Conservation (phyloP, 768 basidiomycete species). For the Leccinum ochraceum region DNA sequence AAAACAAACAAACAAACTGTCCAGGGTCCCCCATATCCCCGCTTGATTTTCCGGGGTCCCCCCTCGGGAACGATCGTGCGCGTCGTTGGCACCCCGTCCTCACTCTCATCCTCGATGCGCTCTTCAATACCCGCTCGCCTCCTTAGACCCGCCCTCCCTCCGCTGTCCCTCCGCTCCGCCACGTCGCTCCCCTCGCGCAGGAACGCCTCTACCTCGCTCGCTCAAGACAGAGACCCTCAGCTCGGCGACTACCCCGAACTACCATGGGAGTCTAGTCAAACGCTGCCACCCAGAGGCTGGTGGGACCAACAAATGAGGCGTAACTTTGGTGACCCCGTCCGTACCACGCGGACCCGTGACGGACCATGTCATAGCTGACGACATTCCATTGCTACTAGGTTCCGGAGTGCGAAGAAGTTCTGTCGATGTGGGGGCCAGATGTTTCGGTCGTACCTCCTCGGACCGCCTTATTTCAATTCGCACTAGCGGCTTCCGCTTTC, state of each 20-base stretch:
- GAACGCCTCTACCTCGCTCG: slow-evolving; percentile 18
- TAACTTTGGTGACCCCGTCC: slow-evolving; percentile 79
- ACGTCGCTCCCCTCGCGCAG: slow-evolving; percentile 5
- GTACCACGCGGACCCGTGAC: slow-evolving; percentile 21
- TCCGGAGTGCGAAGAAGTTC: slow-evolving; percentile 77
- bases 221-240: slow-evolving; percentile 59
- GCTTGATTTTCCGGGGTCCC: slow-evolving; percentile 23
- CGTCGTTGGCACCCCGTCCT: slow-evolving; percentile 6
- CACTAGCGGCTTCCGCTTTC: slow-evolving; percentile 61
- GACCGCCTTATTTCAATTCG: slow-evolving; percentile 65
- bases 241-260: slow-evolving; percentile 73
- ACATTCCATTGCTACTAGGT: slow-evolving; percentile 50
- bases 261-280: slow-evolving; percentile 65
- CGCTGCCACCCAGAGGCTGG: slow-evolving; percentile 68
- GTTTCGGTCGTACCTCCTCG: slow-evolving; percentile 59
- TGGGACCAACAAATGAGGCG: slow-evolving; percentile 74
- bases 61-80: slow-evolving; percentile 1
- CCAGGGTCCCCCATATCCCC: slow-evolving; percentile 20
- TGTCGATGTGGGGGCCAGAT: slow-evolving; percentile 90
- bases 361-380: slow-evolving; percentile 16
- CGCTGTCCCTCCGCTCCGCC: background rate
- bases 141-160: slow-evolving; percentile 13
- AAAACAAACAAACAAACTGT: slow-evolving; percentile 13
- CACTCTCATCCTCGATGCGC: slow-evolving; percentile 19
- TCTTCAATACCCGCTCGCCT: slow-evolving; percentile 13